Percentiles rank a stretch among this genome's conserved stretches.
phyloP scores from a whole-genome alignment of 352 stramenopile species.

The Pythium utonaiense region DNA sequence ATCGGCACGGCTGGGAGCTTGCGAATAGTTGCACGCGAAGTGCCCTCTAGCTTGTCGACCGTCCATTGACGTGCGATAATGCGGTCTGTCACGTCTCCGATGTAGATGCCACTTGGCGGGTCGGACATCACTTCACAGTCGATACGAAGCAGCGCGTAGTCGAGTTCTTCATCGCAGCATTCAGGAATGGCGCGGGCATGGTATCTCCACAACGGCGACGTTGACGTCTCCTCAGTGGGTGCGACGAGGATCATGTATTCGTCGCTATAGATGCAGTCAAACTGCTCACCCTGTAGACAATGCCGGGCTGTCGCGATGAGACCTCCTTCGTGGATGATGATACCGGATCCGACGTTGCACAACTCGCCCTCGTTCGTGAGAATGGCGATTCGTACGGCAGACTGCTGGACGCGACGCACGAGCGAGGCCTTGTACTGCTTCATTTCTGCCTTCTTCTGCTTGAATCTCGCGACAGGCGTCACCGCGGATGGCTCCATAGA shows the following conservation, averaged over 20 bases:
- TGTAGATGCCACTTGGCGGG: conserved; percentile 82
- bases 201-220: conserved; percentile 83
- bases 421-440: conserved; percentile 84
- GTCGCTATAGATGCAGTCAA: conserved; percentile 85
- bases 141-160: conserved; percentile 80
- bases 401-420: conserved; percentile 83
- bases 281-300: conserved; percentile 80
- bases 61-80: conserved; percentile 84
- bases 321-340: conserved; percentile 81
- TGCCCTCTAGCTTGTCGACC: conserved; percentile 76
- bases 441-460: conserved; percentile 77
- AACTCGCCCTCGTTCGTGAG: conserved; percentile 81
- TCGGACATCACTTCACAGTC: conserved; percentile 85
- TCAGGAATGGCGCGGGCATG: conserved; percentile 76
- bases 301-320: conserved; percentile 78
- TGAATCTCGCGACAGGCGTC: conserved; percentile 75
- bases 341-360: conserved; percentile 83
- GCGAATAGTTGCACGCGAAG: conserved; percentile 56
- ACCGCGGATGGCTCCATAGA: conserved; percentile 62
- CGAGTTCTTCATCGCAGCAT: conserved; percentile 80
- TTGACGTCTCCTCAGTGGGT: conserved; percentile 75
- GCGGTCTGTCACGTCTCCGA: conserved; percentile 84
- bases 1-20: conserved; percentile 78
- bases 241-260: conserved; percentile 87
- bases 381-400: conserved; percentile 80